Conservation (phyloP, 169 alveolate genomes). For the Plasmodium inui region DNA sequence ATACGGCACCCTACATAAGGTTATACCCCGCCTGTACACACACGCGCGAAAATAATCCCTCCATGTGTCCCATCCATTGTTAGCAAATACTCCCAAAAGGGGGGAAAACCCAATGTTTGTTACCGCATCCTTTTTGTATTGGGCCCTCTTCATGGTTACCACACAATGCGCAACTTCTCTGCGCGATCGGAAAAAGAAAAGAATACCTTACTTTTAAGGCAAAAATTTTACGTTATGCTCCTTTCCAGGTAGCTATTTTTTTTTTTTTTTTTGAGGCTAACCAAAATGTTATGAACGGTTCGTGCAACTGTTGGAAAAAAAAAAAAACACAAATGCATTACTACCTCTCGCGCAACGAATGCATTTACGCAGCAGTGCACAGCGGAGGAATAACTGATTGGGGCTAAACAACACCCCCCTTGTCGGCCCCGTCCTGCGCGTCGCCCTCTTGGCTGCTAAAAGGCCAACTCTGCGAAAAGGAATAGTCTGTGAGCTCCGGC, state of each 20-base stretch:
- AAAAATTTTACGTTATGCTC: neutral
- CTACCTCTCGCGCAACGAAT: neutral
- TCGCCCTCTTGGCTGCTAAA: neutral
- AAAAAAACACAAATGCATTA: neutral
- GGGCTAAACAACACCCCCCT: slow-evolving; percentile 15
- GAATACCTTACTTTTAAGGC: neutral
- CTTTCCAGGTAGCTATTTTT: slow-evolving; percentile 4
- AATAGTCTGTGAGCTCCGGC: slow-evolving; percentile 58
- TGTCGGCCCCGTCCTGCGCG: neutral
- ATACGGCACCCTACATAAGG: neutral
- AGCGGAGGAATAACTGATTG: neutral
- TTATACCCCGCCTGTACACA: neutral
- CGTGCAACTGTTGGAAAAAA: neutral
- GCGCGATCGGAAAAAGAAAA: neutral
- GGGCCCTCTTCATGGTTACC: neutral
- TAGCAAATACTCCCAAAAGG: neutral
- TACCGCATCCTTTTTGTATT: neutral
- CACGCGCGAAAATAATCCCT: neutral
- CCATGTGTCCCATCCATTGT: neutral
- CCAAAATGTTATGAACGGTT: neutral
- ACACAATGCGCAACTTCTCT: neutral
- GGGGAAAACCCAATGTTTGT: neutral
- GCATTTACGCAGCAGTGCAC: neutral
- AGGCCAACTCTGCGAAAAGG: slow-evolving; percentile 47
- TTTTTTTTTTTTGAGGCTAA: neutral